A percentile compares a stretch with the other conserved stretches of the same genome.
phyloP scores from a whole-genome alignment of 805 yeast species.

The Saccharomycopsis sp. region DNA sequence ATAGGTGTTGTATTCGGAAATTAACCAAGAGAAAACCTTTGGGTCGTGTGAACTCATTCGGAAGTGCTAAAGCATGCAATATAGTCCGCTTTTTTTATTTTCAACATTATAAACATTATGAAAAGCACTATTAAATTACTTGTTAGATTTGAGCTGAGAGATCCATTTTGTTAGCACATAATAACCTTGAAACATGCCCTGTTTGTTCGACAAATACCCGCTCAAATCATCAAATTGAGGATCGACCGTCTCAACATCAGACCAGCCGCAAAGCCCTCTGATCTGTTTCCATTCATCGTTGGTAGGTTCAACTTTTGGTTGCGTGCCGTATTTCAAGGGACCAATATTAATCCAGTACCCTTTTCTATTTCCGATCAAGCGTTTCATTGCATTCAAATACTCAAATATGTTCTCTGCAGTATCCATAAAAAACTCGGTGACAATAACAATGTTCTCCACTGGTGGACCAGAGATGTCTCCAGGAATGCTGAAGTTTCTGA shows the following conservation, averaged over 20 bases:
- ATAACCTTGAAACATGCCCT: constrained; percentile 71
- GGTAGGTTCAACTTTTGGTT: constrained; percentile 68
- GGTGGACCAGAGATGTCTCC: constrained; percentile 17
- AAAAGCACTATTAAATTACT: background rate
- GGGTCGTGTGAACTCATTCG: too few relatives aligned
- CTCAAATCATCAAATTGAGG: constrained; percentile 32
- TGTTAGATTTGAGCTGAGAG: constrained; percentile 16
- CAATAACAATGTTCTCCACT: constrained; percentile 46
- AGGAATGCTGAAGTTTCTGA: constrained; percentile 42
- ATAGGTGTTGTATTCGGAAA: too few relatives aligned
- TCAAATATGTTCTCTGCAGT: constrained; percentile 84
- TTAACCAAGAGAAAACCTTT: too few relatives aligned
- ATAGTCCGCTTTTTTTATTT: too few relatives aligned
- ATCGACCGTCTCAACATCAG: constrained; percentile 32
- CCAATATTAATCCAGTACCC: constrained; percentile 88
- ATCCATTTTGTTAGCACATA: constrained; percentile 62
- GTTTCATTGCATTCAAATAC: constrained; percentile 60
- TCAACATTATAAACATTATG: background rate
- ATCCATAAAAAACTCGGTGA: constrained; percentile 76
- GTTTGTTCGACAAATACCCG: constrained; percentile 61
- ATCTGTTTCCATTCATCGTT: constrained; percentile 59
- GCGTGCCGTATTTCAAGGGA: constrained; percentile 87
- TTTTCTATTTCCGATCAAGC: constrained; percentile 35
- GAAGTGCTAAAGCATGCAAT: too few relatives aligned
- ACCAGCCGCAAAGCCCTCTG: constrained; percentile 61